These are phyloP conservation scores for Monosporascus cannonballus DNA, from an alignment of 2,329 filamentous ascomycete species.

Conservation along the genomic window DNA sequence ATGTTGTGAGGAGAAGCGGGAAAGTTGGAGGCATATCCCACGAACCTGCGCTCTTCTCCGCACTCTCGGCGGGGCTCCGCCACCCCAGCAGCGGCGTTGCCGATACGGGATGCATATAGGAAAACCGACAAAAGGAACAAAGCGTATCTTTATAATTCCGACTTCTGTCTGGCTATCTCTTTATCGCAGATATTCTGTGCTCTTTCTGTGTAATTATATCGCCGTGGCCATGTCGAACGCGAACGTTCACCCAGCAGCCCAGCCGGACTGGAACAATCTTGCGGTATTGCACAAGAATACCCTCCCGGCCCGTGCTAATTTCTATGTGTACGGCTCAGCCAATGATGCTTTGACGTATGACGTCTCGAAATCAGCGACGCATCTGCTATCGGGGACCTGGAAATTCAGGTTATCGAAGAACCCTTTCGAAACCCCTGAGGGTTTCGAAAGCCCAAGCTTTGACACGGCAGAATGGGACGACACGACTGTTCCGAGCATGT, in stretches of 20 bases:
- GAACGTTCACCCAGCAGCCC: constrained; percentile 11
- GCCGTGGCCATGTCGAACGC: constrained; percentile 8
- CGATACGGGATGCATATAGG: no score
- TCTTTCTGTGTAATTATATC: not conserved
- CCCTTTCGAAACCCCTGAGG: constrained; percentile 31
- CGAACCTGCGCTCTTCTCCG: no score
- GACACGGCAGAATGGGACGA: constrained; percentile 36
- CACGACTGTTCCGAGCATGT: constrained; percentile 60
- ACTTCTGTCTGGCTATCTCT: no score
- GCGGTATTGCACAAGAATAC: constrained; percentile 50
- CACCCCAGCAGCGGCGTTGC: no score
- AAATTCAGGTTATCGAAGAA: constrained; percentile 36
- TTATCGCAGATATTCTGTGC: not conserved
- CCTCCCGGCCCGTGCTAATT: constrained; percentile 47
- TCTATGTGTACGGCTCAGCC: constrained; percentile 44
- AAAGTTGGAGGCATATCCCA: no score
- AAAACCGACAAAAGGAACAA: no score
- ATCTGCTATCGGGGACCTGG: constrained; percentile 43
- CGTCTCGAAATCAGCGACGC: constrained; percentile 26
- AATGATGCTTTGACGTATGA: constrained; percentile 41
- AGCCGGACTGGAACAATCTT: constrained; percentile 56
- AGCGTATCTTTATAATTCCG: no score
- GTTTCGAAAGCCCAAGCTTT: constrained; percentile 24
- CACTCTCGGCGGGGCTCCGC: no score
- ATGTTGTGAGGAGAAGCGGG: no score